Conservation (phyloP, 2,329 filamentous ascomycete genomes). For the Cordyceps cateniannulata region DNA sequence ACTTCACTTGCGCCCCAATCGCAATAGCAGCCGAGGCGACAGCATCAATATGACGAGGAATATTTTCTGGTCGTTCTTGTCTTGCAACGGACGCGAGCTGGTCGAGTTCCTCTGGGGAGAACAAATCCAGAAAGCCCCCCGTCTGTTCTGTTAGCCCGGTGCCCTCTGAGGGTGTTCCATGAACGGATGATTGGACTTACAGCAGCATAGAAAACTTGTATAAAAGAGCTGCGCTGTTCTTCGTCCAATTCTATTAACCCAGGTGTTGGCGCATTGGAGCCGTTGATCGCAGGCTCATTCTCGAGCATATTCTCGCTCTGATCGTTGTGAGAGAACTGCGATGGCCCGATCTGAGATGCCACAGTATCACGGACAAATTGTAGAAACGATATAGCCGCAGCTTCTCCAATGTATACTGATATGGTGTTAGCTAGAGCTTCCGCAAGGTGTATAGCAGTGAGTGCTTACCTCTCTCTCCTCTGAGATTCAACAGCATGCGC, state of each 20-base stretch:
- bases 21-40: slow-evolving; percentile 39
- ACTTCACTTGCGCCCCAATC: slow-evolving; percentile 43
- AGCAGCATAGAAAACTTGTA: background rate
- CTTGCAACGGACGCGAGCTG: slow-evolving; percentile 1
- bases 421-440: background rate
- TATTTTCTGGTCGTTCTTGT: slow-evolving; percentile 1
- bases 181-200: background rate
- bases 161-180: too few species aligned
- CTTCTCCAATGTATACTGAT: slow-evolving; percentile 43
- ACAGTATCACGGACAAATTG: slow-evolving; percentile 43
- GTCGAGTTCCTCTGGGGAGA: background rate
- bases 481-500: slow-evolving; percentile 38
- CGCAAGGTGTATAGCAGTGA: too few species aligned
- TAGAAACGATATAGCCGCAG: slow-evolving; percentile 48
- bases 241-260: slow-evolving; percentile 3
- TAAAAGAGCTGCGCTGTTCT: background rate
- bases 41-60: slow-evolving; percentile 6
- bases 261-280: background rate
- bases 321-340: slow-evolving; percentile 45
- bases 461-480: slow-evolving; percentile 36
- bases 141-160: slow-evolving; percentile 2
- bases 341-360: slow-evolving; percentile 46
- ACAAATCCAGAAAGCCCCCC: slow-evolving; percentile 11
- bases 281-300: slow-evolving; percentile 24
- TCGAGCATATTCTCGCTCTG: slow-evolving; percentile 48